Evolutionary conservation across 1,284 basidiomycete genomes (phyloP), one percentile per base, ranked within the genome.

Genomic region (Exobasidium rhododendri): DNA sequence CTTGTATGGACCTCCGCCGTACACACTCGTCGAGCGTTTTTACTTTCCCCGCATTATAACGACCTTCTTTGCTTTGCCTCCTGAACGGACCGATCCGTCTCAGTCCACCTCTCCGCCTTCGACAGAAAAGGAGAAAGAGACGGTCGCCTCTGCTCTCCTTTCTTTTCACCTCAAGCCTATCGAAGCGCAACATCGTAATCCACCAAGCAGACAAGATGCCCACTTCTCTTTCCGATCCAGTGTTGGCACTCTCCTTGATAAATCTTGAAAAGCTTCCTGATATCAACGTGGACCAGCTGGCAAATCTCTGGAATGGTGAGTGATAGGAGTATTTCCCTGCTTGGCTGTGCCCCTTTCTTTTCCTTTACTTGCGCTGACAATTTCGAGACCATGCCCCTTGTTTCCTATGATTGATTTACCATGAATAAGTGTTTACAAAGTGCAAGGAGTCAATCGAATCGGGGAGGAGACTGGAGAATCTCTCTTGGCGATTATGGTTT

Each of bases 401-500:
- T 32, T 2, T 24, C n/a, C n/a, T n/a, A n/a, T n/a, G n/a, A n/a
- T n/a, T n/a, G n/a, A n/a, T n/a, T n/a, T n/a, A n/a, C n/a, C n/a
- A n/a, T n/a, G n/a, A n/a, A n/a, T 13, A 61, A 92, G 90, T 92
- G 11, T 91, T 92, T 75, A 87, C 88, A 61, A 89, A 90, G 77
- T 91, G 88, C 82, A 90, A 89, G 78, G 85, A 86, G 68, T 87
- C 86, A 3, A 81, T 92, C 7, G 85, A 88, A 73, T 87, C 91
- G 67, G 91, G 91, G 13, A 83, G 83, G 26, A 83, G 91, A 31
- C 84, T 91, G 29, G 90, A 92, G 81, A 92, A 92, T 75, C 86
- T 92, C 60, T 87, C 88, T 4, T 92, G 90, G 91, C 83, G 90
- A 56, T 81, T 92, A 13, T 91, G 89, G 90, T 85, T 89, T 76